Evolutionary conservation across 148 eudicot genomes (phyloP).

Genomic region (Cornus kousa): DNA sequence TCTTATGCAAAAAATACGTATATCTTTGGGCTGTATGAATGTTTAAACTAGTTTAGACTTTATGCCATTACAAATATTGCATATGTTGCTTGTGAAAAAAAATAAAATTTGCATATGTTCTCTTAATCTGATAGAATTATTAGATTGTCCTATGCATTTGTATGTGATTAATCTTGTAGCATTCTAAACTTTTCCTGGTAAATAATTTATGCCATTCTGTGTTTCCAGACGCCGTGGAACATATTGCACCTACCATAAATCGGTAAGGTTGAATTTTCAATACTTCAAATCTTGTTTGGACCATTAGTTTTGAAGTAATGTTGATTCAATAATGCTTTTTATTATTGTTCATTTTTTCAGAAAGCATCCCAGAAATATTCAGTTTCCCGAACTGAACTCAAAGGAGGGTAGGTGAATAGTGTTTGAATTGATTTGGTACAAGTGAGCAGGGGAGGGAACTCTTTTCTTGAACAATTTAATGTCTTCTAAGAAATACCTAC

Average conservation of each 20-base stretch:
- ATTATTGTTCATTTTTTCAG: conserved; percentile 26
- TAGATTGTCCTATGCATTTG: not conserved
- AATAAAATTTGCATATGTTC: not conserved
- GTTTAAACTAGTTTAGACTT: not conserved
- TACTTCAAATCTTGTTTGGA: not conserved
- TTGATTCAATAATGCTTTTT: not conserved
- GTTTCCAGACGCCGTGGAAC: conserved; percentile 68
- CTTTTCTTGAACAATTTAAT: not conserved
- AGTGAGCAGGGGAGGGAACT: not conserved
- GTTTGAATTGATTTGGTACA: no score
- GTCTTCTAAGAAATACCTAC: conserved; percentile 2
- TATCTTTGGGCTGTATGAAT: no score
- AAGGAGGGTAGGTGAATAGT: conserved; percentile 77
- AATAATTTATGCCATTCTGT: conserved; percentile 9
- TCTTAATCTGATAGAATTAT: not conserved
- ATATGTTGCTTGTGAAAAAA: no score
- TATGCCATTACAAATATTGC: not conserved
- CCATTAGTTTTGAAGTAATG: not conserved
- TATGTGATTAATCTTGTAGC: not conserved
- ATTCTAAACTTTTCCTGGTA: not conserved
- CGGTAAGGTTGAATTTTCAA: conserved; percentile 37
- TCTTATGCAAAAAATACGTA: no score
- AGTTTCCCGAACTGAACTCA: conserved; percentile 66
- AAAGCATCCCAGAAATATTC: conserved; percentile 69
- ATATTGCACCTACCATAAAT: conserved; percentile 78